These are phyloP conservation scores for Hyaloscypha variabilis DNA, from an alignment of 495 filamentous ascomycete genomes.

Conservation along the genomic window DNA sequence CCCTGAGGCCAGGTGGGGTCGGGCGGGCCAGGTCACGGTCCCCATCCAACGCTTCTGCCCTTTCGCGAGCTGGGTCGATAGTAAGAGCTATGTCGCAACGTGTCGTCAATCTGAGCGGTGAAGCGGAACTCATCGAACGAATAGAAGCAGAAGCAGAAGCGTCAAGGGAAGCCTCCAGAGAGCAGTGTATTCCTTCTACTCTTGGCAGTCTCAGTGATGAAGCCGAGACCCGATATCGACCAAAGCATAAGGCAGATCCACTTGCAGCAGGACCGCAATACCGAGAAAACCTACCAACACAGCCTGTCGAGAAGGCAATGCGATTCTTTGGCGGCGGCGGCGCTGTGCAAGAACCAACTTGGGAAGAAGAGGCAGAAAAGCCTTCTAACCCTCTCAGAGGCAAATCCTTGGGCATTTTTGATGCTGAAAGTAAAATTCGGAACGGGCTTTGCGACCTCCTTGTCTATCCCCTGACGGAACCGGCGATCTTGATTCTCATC, in stretches of 20 bases:
- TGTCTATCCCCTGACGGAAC: conserved; percentile 87
- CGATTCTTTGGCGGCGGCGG: conserved; percentile 24
- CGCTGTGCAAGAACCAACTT: conserved; percentile 10
- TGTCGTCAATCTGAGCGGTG: conserved; percentile 94
- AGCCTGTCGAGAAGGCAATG: conserved; percentile 31
- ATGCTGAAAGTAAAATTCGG: conserved; percentile 74
- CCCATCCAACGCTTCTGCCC: conserved; percentile 48
- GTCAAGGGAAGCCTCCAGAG: conserved; percentile 5
- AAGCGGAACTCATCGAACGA: conserved; percentile 53
- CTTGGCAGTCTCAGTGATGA: conserved; percentile 28
- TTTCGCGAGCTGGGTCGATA: conserved; percentile 82
- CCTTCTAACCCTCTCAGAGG: conserved; percentile 79
- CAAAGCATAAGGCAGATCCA: conserved; percentile 28
- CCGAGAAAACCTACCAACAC: conserved; percentile 15
- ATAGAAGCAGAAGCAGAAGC: conserved; percentile 26
- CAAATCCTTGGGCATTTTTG: conserved; percentile 82
- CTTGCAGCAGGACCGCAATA: conserved; percentile 24
- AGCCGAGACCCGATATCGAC: conserved; percentile 19
- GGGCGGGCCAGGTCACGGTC: conserved; percentile 61
- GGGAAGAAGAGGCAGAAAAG: conserved; percentile 22
- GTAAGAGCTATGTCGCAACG: conserved; percentile 97
- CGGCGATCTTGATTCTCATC: conserved; percentile 84
- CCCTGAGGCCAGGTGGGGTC: conserved; percentile 45
- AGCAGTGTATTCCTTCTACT: conserved; percentile 12
- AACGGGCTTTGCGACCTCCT: conserved; percentile 80